phyloP scores from a whole-genome alignment of 2,329 filamentous ascomycete genomes.

The Botrytis medusae region DNA sequence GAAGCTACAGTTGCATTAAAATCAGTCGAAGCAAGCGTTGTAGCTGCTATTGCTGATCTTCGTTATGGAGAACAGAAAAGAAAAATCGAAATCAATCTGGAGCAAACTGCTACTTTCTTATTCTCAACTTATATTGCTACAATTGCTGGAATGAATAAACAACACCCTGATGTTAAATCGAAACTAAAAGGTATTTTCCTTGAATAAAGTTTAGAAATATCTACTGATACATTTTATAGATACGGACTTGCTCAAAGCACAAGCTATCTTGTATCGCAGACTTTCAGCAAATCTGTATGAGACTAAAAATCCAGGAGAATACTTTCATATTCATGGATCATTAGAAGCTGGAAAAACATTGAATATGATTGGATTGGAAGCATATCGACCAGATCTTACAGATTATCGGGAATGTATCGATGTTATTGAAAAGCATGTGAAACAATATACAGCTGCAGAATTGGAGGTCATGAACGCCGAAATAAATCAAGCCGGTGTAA shows the following conservation, averaged over 20 bases:
- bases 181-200: slow-evolving; percentile 43
- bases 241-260: slow-evolving; percentile 68
- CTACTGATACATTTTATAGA: slow-evolving; percentile 47
- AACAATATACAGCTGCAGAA: slow-evolving; percentile 53
- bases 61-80: slow-evolving; percentile 46
- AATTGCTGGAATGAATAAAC: slow-evolving; percentile 52
- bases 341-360: slow-evolving; percentile 69
- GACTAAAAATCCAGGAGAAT: slow-evolving; percentile 64
- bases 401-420: slow-evolving; percentile 59
- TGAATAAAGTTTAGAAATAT: neutral
- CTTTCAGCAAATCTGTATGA: slow-evolving; percentile 72
- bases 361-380: slow-evolving; percentile 66
- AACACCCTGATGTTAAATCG: slow-evolving; percentile 48
- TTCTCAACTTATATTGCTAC: slow-evolving; percentile 59
- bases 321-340: slow-evolving; percentile 75
- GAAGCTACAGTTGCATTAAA: slow-evolving; percentile 48
- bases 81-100: slow-evolving; percentile 52
- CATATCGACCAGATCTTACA: slow-evolving; percentile 59
- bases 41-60: slow-evolving; percentile 58
- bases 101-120: slow-evolving; percentile 54
- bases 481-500: slow-evolving; percentile 59
- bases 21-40: slow-evolving; percentile 49
- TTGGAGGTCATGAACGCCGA: slow-evolving; percentile 58
- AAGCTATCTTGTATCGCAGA: slow-evolving; percentile 69
- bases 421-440: slow-evolving; percentile 59